Evolutionary conservation across 768 basidiomycete species (phyloP).

Genomic region (Amanita rimosa): DNA sequence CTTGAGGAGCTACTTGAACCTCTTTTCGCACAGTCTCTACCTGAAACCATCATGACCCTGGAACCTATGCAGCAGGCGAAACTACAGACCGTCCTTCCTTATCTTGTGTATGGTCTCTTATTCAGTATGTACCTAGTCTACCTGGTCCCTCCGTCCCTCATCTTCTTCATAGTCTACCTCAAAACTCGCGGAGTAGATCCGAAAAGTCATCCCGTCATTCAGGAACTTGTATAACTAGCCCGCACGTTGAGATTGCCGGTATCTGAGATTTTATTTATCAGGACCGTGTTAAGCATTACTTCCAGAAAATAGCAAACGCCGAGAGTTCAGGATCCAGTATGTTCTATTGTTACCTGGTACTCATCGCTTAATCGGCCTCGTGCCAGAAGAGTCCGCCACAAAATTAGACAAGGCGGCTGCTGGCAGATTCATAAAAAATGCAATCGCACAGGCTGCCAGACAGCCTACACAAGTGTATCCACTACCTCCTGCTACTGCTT

Average conservation of each 20-base stretch:
- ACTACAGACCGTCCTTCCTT: slow-evolving; percentile 68
- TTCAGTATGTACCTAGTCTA: slow-evolving; percentile 46
- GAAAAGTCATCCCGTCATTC: slow-evolving; percentile 61
- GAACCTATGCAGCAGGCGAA: slow-evolving; percentile 76
- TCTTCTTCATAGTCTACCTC: slow-evolving; percentile 51
- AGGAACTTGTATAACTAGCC: slow-evolving; percentile 44
- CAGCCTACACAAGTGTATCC: neutral
- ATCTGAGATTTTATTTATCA: slow-evolving; percentile 14
- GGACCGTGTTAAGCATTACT: slow-evolving; percentile 73
- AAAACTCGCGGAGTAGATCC: slow-evolving; percentile 75
- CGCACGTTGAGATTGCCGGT: neutral
- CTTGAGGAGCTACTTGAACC: slow-evolving; percentile 60
- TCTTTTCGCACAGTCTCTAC: slow-evolving; percentile 54
- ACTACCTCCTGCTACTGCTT: neutral
- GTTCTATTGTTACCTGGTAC: slow-evolving; percentile 11
- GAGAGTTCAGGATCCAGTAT: slow-evolving; percentile 55
- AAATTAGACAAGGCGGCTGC: slow-evolving; percentile 75
- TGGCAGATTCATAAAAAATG: slow-evolving; percentile 73
- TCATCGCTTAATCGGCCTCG: slow-evolving; percentile 3
- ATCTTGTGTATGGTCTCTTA: slow-evolving; percentile 75
- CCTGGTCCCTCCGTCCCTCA: neutral
- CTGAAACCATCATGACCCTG: slow-evolving; percentile 51
- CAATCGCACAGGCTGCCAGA: slow-evolving; percentile 52
- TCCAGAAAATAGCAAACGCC: slow-evolving; percentile 69
- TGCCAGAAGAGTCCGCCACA: slow-evolving; percentile 24